A percentile compares a stretch with the other conserved stretches of the same genome.
Conservation (phyloP, 345 rosid genomes). For the Raphanus raphanistrum region DNA sequence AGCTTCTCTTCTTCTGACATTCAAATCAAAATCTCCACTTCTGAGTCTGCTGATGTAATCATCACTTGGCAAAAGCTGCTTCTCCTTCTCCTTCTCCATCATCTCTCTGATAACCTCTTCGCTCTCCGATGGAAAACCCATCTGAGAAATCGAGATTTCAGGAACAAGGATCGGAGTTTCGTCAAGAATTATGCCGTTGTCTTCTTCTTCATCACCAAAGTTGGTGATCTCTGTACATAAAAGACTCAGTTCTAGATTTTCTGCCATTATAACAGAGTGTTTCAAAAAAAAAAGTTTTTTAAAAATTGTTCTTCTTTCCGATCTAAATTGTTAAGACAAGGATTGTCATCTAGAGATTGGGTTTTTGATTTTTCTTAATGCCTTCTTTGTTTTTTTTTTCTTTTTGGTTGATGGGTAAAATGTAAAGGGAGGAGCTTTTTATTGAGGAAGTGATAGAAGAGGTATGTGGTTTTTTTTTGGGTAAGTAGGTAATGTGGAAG, state of each 20-base stretch:
- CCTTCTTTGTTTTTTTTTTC: neutral
- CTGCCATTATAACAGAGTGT: constrained; percentile 47
- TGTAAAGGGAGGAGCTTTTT: constrained; percentile 34
- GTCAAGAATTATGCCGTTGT: constrained; percentile 34
- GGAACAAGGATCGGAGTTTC: constrained; percentile 24
- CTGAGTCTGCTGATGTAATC: constrained; percentile 58
- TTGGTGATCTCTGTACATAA: constrained; percentile 53
- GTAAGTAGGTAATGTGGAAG: constrained; percentile 36
- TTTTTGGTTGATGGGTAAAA: constrained; percentile 11
- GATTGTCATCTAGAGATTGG: constrained; percentile 45
- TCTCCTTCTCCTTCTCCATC: constrained; percentile 62
- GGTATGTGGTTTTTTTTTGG: constrained; percentile 33
- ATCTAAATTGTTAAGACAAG: constrained; percentile 20
- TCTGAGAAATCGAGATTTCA: constrained; percentile 38
- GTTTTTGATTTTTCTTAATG: constrained; percentile 33
- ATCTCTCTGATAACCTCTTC: constrained; percentile 59
- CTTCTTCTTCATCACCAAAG: constrained; percentile 23
- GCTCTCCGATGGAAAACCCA: constrained; percentile 47
- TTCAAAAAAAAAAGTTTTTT: neutral
- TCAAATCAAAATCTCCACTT: constrained; percentile 57
- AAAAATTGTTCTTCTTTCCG: neutral
- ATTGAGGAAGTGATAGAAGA: constrained; percentile 32
- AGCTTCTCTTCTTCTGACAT: constrained; percentile 58
- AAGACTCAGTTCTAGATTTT: constrained; percentile 53
- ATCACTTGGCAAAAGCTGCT: constrained; percentile 50